Percentiles rank a stretch among this genome's conserved stretches.
phyloP scores from a whole-genome alignment of 23 red algal genomes.

The Agarophyton chilense region DNA sequence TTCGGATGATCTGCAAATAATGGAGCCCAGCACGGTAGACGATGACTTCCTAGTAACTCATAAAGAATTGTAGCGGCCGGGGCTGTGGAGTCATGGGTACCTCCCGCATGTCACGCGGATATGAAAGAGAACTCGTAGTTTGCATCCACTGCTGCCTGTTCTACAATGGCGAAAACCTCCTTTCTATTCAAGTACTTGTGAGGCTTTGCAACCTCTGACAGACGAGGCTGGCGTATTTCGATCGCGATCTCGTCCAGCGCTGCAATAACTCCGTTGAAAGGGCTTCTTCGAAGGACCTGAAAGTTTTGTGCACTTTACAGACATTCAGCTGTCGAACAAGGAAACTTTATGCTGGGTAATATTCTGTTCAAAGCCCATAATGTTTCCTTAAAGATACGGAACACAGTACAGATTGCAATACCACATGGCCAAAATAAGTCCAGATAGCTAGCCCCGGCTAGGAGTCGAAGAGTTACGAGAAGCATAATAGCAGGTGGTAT shows the following conservation, averaged over 20 bases:
- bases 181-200: slow-evolving; percentile 11
- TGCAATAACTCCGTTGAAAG: not conserved
- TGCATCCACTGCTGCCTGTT: not conserved
- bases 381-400: not conserved
- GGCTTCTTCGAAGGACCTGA: not conserved
- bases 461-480: not conserved
- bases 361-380: not conserved
- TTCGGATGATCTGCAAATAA: not conserved
- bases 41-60: not conserved
- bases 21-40: not conserved
- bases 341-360: not conserved
- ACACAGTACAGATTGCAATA: not conserved
- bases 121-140: slow-evolving; percentile 19
- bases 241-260: slow-evolving; percentile 1
- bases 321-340: not conserved
- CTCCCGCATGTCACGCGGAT: slow-evolving; percentile 3
- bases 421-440: not conserved
- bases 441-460: slow-evolving; percentile 9
- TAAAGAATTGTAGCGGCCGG: not conserved
- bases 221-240: not conserved
- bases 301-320: not conserved
- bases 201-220: not conserved
- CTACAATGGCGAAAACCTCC: not conserved
- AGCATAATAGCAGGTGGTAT: no score
- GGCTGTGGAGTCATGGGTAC: slow-evolving; percentile 25